Base-by-base conservation (phyloP, 345 rosid species). In the Geranium brycei region DNA sequence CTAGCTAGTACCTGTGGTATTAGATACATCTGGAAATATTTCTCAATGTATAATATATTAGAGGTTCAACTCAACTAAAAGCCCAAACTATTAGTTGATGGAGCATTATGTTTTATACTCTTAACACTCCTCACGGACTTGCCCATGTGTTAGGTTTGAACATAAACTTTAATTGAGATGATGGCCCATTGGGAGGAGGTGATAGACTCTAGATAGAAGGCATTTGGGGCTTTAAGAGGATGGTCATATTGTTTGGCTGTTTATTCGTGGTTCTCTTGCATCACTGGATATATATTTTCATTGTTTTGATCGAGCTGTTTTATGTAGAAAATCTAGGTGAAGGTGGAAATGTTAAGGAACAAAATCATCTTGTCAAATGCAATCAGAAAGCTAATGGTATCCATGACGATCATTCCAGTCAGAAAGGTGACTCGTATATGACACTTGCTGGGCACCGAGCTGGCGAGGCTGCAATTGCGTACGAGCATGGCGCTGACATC, bases 381-480 rank as follows among this genome's bases (percentile, higher is more conserved):
- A 73, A 62, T 62, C 81, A 74, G 57, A 87, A 83, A 62, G 66
- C 61, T 3, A 83, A 85, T 31, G 80, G 76, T 63, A 71, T 78
- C 51, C 80, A 72, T 0, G 83, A 77, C 60, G 85, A 73, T 59
- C 73, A 72, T 62, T 60, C 71, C 41, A 65, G 61, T 51, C 73
- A 76, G 62, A 76, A 73, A 70, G 86, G 83, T 28, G 81, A 79
- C 69, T 62, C 79, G 13, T 76, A 73, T 57, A 64, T 32, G 69
- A 73, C 69, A 16, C 69, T 77, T 17, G 70, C 67, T 51, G 80
- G 75, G 51, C 67, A 62, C 69, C 64, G 77, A 65, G 77, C 75
- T 11, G 77, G 77, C 31, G 80, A 73, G 58, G 72, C 77, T 30
- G 80, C 77, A 15, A 73, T 77, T 35, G 77, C 64, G 15, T 73